Conservation (phyloP, 2,329 filamentous ascomycete genomes). For the Penicillium sumatraense region DNA sequence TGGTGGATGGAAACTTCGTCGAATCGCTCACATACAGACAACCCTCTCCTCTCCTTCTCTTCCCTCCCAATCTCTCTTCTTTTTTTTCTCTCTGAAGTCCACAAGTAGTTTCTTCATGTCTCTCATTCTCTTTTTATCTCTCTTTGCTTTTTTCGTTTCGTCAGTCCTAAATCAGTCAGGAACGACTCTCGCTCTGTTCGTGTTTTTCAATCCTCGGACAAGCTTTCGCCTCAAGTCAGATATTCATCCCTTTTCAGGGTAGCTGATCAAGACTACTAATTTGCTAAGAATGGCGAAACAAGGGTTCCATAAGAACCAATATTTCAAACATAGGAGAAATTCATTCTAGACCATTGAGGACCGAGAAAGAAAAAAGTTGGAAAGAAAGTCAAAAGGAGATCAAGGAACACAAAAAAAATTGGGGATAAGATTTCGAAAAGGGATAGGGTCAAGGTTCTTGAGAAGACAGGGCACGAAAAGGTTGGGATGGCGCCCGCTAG, state of each 20-base stretch:
- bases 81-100: neutral
- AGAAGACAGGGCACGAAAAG: slow-evolving; percentile 16
- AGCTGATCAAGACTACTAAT: neutral
- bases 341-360: slow-evolving; percentile 28
- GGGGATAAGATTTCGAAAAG: slow-evolving; percentile 6
- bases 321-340: slow-evolving; percentile 34
- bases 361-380: slow-evolving; percentile 15
- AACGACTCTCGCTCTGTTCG: too few species aligned
- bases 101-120: too few species aligned
- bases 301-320: neutral
- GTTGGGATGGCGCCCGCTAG: slow-evolving; percentile 33
- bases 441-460: neutral
- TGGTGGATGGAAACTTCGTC: slow-evolving; percentile 24
- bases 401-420: slow-evolving; percentile 15
- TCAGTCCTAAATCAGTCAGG: too few species aligned
- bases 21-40: slow-evolving; percentile 28
- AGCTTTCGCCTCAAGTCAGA: slow-evolving; percentile 8
- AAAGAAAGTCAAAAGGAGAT: too few species aligned
- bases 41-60: slow-evolving; percentile 1
- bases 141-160: too few species aligned
- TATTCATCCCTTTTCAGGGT: slow-evolving; percentile 17
- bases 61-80: neutral
- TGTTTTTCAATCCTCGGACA: too few species aligned
- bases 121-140: too few species aligned
- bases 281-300: neutral